Conservation (phyloP, 2,329 filamentous ascomycete species). For the Elsinoe arachidis region DNA sequence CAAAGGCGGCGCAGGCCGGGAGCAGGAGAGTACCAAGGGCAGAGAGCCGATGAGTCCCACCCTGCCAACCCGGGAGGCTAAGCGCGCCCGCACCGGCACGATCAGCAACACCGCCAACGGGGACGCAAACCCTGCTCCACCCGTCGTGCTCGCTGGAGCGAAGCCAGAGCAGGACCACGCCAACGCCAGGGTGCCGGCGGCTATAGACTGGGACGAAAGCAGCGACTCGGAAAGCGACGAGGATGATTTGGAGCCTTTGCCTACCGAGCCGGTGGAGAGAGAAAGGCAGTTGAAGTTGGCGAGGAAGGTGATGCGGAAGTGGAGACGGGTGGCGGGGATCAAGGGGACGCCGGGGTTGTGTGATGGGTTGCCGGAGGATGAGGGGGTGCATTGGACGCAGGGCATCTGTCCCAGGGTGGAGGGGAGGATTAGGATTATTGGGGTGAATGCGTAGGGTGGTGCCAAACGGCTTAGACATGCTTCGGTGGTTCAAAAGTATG, state of each 20-base stretch:
- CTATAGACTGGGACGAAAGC: constrained; percentile 9
- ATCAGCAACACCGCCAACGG: not conserved
- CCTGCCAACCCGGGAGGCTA: not conserved
- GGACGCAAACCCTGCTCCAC: constrained; percentile 15
- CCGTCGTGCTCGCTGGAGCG: constrained; percentile 3
- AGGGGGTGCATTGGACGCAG: constrained; percentile 63
- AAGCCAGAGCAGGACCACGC: constrained; percentile 12
- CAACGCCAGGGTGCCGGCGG: not conserved
- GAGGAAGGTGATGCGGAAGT: constrained; percentile 61
- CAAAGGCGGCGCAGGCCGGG: not conserved
- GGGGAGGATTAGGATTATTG: constrained; percentile 53
- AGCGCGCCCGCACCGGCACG: not conserved
- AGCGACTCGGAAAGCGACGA: constrained; percentile 17
- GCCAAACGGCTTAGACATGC: not conserved
- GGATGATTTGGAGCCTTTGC: constrained; percentile 32
- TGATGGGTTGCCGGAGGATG: constrained; percentile 52
- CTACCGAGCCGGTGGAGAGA: constrained; percentile 34
- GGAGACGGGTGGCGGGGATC: constrained; percentile 61
- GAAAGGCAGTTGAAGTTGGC: constrained; percentile 54
- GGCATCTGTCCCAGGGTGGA: constrained; percentile 71
- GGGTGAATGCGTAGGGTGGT: constrained; percentile 9
- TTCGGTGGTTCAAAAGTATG: not conserved
- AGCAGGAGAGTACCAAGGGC: not conserved
- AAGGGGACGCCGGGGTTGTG: constrained; percentile 40
- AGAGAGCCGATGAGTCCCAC: constrained; percentile 15